Conservation (phyloP, 2,329 filamentous ascomycete genomes). For the Trichoderma sp. region DNA sequence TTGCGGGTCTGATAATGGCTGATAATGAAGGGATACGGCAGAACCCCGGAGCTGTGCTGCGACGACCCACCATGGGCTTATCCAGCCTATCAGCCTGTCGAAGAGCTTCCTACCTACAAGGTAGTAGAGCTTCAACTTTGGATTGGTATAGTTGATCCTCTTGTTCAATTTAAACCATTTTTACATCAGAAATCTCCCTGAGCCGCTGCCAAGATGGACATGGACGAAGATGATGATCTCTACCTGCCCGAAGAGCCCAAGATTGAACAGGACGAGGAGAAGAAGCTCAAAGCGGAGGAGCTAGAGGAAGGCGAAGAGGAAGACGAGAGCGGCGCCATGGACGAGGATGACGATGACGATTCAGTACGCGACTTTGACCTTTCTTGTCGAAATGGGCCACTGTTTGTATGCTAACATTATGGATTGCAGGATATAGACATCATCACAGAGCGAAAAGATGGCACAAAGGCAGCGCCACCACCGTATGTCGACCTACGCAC, state of each 20-base stretch:
- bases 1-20: conserved; percentile 14
- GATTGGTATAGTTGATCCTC: background rate
- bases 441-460: conserved; percentile 67
- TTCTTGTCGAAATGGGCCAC: background rate
- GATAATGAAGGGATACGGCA: conserved; percentile 18
- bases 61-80: background rate
- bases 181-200: background rate
- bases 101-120: conserved; percentile 13
- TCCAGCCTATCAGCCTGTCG: conserved; percentile 4
- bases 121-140: conserved; percentile 14
- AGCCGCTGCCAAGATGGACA: conserved; percentile 52
- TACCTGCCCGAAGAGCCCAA: conserved; percentile 62
- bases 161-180: background rate
- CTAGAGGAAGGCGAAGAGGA: conserved; percentile 66
- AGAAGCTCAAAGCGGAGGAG: conserved; percentile 51
- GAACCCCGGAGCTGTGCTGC: conserved; percentile 14
- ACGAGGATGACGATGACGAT: conserved; percentile 57
- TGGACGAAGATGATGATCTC: conserved; percentile 69
- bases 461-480: conserved; percentile 60
- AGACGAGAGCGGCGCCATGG: conserved; percentile 62
- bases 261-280: conserved; percentile 37
- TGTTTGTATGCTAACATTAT: background rate
- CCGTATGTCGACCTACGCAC: conserved; percentile 47
- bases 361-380: conserved; percentile 5
- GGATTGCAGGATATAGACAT: conserved; percentile 63